Base-by-base conservation (phyloP, 257 asterid species). In the Ophiorrhiza pumila region DNA sequence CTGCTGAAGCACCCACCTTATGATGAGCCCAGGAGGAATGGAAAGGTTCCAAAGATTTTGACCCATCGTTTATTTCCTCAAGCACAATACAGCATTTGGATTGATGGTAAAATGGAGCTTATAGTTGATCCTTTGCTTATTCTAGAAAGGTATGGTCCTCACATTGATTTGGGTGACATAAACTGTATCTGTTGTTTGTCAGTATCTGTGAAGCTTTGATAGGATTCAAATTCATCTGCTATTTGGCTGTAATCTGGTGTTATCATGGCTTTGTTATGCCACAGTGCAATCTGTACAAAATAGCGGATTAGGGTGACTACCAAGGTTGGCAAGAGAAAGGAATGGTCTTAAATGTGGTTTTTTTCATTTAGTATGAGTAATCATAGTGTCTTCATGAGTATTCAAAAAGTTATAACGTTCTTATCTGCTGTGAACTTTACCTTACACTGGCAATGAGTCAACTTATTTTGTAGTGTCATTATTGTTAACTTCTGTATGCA, bases 81-180 rank as follows among this genome's bases (percentile, higher is more conserved):
- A 78, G 96, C 98, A 66, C 85, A 80, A 72, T 95, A 95, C 85
- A 92, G 98, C 87, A 88, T 95, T 74, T 95, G 99, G 99, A 88
- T 95, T 79, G 99, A 95, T 83, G 99, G 97, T 80, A 92, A 95
- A 90, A 95, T 95, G 99, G 97, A 95, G 89, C 96, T 95, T 70
- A 85, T 87, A 46, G 97, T 95, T 74, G 99, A 95, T 79, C 99
- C 99, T 0, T 80, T 95, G 88, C 92, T 92, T 69, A 81, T 95
- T 39, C 85, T 95, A 39, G 99, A 95, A 84, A 95, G 99, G 99
- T 95, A 86, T 35, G 77, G 64, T 69, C 37, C 25, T 60, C 14
- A 20, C 34, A 10, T 18, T 57, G 15, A 66, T 22, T 56, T 7
- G 52, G 5, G 11, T 61, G 4, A 50, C 69, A 9, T 31, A 35